These are phyloP conservation scores for Lolium perenne DNA, from an alignment of 176 grass and related monocot genomes.

Conservation along the genomic window DNA sequence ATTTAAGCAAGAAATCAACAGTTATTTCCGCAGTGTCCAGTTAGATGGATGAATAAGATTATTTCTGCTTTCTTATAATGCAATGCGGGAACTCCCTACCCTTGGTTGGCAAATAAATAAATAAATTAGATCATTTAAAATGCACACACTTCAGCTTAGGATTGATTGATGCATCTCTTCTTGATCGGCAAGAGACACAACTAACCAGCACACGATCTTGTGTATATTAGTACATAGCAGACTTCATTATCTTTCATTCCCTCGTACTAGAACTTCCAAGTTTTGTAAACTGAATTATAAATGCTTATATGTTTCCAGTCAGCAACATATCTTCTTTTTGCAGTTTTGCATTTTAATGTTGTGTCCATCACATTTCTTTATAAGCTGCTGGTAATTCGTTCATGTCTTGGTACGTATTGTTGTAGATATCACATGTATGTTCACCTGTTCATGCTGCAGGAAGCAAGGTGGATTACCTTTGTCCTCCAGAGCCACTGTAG, in stretches of 20 bases:
- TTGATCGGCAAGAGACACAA: background rate
- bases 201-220: background rate
- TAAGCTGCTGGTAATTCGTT: background rate
- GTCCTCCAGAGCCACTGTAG: slow-evolving; percentile 63
- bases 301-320: slow-evolving; percentile 23
- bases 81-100: background rate
- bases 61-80: slow-evolving; percentile 2
- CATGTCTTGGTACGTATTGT: slow-evolving; percentile 14
- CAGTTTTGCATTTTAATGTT: slow-evolving; percentile 28
- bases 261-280: slow-evolving; percentile 1
- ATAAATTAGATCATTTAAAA: slow-evolving; percentile 36
- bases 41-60: background rate
- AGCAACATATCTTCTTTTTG: background rate
- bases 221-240: slow-evolving; percentile 5
- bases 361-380: slow-evolving; percentile 21
- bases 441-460: slow-evolving; percentile 51
- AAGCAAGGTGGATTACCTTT: slow-evolving; percentile 71
- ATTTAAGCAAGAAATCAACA: slow-evolving; percentile 29
- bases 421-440: slow-evolving; percentile 28
- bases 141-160: slow-evolving; percentile 29
- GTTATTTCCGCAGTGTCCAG: slow-evolving; percentile 1
- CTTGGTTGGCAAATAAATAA: background rate
- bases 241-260: background rate
- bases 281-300: slow-evolving; percentile 9
- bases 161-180: background rate